Base-by-base conservation (phyloP, 2,329 filamentous ascomycete species). In the Cordyceps farinosa region DNA sequence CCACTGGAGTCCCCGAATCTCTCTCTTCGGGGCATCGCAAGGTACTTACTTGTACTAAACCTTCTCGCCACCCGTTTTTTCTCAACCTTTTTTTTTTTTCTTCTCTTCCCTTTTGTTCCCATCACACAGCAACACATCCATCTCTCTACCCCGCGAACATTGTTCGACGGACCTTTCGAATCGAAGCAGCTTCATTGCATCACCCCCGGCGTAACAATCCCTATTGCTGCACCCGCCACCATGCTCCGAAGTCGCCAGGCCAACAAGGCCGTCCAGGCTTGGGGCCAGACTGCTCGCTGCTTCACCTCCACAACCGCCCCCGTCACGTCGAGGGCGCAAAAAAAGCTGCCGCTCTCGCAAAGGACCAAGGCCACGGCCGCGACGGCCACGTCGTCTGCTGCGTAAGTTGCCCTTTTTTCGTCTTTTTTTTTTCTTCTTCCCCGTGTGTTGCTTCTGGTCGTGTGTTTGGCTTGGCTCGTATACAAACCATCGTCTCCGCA, bases 231-330 rank as follows among this genome's bases (percentile, higher is more conserved):
- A 40, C 63, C 22, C 62, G 30, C 65, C 72, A 73, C 69, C 67
- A 84, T 84, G 82, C 79, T 84, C 69, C 81, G 80, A 69, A 77
- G 73, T 69, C 77, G 80, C 70, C 78, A 79, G 69, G 77, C 80
- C 65, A 71, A 74, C 70, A 77, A 75, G 74, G 81, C 81, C 77
- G 67, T 81, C 66, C 78, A 74, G 75, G 76, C 76, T 70, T 59
- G 81, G 69, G 67, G 74, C 61, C 77, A 76, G 68, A 68, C 74
- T 22, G 22, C 22, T 40, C 75, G 79, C 60, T 67, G 72, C 50
- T 75, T 83, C 66, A 77, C 77, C 61, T 74, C 75, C n/a, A 73
- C 79, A 32, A 70, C 77, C 32, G 69, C 73, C 45, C 70, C 72
- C 17, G 70, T 76, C 9, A 73, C 75, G 51, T 64, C 78, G 51